phyloP scores from a whole-genome alignment of 192 early-diverging fungal species.

The Dissophora ornata region DNA sequence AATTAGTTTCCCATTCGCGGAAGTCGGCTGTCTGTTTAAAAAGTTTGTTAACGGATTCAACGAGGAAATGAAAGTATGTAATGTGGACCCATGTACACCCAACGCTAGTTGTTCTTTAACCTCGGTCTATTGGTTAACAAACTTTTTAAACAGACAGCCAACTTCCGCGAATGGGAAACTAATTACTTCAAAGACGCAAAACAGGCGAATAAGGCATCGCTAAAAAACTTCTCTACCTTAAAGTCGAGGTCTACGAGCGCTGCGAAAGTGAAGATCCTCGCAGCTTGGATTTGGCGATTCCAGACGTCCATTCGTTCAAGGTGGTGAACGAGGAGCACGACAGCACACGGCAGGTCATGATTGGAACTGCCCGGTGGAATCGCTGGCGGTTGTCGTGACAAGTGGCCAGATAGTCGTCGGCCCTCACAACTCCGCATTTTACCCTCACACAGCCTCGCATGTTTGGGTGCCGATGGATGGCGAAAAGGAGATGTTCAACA shows the following conservation, averaged over 20 bases:
- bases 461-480: conserved; percentile 20
- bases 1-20: too few species aligned
- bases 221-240: too few species aligned
- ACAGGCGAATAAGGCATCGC: too few species aligned
- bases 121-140: too few species aligned
- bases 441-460: conserved; percentile 15
- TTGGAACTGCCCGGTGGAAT: conserved; percentile 25
- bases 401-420: conserved; percentile 9
- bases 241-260: conserved; percentile 16
- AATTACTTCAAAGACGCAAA: too few species aligned
- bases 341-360: conserved; percentile 1
- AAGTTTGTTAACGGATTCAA: too few species aligned
- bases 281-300: conserved; percentile 1
- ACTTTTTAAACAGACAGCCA: too few species aligned
- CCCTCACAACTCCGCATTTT: conserved; percentile 9
- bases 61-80: too few species aligned
- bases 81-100: too few species aligned
- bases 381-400: conserved; percentile 14
- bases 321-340: conserved; percentile 6
- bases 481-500: conserved; percentile 22
- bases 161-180: too few species aligned
- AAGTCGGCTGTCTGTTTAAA: too few species aligned
- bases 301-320: conserved; percentile 12
- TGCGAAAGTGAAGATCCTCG: conserved; percentile 9
- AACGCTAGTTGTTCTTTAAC: too few species aligned